Evolutionary conservation across 2,329 filamentous ascomycete species (phyloP).

Genomic region (Fusarium lateritium): DNA sequence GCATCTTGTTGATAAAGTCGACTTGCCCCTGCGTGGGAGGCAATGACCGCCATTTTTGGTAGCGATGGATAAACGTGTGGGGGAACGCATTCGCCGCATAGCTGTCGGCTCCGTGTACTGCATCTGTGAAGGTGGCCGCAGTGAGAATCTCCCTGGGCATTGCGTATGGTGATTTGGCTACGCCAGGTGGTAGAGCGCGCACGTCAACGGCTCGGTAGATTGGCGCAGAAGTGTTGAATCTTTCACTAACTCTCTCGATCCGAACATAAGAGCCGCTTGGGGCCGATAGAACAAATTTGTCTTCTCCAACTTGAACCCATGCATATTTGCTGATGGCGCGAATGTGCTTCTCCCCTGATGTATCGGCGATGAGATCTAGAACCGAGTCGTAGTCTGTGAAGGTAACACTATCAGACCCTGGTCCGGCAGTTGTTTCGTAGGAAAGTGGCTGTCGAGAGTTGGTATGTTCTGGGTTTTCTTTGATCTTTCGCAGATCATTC

Average conservation of each 20-base stretch:
- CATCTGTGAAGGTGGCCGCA: conserved; percentile 77
- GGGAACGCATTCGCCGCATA: conserved; percentile 79
- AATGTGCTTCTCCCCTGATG: conserved; percentile 83
- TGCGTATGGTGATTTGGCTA: conserved; percentile 73
- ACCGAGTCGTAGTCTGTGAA: conserved; percentile 95
- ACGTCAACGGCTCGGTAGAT: conserved; percentile 64
- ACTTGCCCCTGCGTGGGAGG: conserved; percentile 78
- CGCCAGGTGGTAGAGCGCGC: conserved; percentile 60
- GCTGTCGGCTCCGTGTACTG: conserved; percentile 88
- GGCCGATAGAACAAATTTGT: conserved; percentile 79
- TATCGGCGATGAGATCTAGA: conserved; percentile 90
- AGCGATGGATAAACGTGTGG: conserved; percentile 74
- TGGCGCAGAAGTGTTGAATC: conserved; percentile 44
- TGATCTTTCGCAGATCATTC: conserved; percentile 71
- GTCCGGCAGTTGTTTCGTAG: conserved; percentile 25
- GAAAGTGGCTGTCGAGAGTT: conserved; percentile 31
- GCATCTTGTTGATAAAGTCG: conserved; percentile 77
- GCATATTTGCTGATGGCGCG: conserved; percentile 80
- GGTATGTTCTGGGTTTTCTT: conserved; percentile 59
- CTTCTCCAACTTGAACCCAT: conserved; percentile 85
- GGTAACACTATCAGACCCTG: conserved; percentile 66
- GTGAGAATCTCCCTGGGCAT: conserved; percentile 78
- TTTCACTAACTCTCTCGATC: conserved; percentile 60
- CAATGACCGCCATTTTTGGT: conserved; percentile 77
- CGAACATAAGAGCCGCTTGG: conserved; percentile 73